phyloP scores from a whole-genome alignment of 495 filamentous ascomycete species.

The Glonium stellatum region DNA sequence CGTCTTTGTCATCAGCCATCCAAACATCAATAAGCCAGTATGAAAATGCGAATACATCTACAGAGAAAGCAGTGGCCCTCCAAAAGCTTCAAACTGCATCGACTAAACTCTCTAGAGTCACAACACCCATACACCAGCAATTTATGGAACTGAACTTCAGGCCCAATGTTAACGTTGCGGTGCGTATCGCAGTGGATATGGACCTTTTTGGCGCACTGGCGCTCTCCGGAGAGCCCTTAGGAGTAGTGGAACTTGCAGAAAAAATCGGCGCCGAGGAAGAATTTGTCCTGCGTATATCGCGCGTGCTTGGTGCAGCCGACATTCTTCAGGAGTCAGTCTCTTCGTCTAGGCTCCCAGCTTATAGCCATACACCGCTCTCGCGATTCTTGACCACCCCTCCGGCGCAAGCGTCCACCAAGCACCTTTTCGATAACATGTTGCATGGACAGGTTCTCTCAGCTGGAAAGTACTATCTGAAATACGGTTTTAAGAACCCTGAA shows the following conservation, averaged over 20 bases:
- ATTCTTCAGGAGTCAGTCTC: conserved; percentile 5
- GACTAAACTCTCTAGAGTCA: background rate
- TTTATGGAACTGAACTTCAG: background rate
- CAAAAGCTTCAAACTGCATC: background rate
- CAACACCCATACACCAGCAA: background rate
- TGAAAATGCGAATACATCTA: background rate
- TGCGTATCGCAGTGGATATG: background rate
- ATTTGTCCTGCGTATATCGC: conserved; percentile 15
- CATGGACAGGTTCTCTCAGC: background rate
- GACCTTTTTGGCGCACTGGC: background rate
- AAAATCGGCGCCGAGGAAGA: conserved; percentile 1
- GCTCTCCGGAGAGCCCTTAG: background rate
- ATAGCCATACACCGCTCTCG: conserved; percentile 6
- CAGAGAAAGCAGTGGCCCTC: background rate
- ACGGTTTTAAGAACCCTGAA: background rate
- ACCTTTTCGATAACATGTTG: background rate
- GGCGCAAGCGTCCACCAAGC: conserved; percentile 3
- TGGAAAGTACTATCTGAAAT: background rate
- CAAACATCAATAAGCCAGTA: background rate
- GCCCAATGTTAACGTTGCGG: background rate
- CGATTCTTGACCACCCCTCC: background rate
- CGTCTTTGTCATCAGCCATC: background rate
- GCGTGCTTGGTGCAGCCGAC: background rate
- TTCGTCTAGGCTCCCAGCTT: background rate
- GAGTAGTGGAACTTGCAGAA: background rate